A percentile compares a stretch with the other conserved stretches of the same genome.
phyloP scores from a whole-genome alignment of 1,284 basidiomycete genomes.

The Cryptococcus neoformans region DNA sequence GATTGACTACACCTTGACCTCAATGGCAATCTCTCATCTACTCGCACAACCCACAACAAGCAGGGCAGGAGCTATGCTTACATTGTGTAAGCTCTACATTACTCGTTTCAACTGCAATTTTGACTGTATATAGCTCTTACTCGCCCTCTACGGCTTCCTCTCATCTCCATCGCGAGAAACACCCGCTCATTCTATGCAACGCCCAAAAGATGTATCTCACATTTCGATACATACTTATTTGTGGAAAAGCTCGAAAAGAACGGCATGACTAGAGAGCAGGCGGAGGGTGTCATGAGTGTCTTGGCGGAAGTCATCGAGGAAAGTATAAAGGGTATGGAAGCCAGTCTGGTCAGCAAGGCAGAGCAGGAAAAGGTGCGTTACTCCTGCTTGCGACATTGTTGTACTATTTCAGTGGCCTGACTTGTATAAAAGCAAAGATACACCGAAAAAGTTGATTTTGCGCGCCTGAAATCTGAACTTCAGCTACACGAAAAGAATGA shows the following conservation, averaged over 20 bases:
- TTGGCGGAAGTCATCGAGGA: constrained; percentile 95
- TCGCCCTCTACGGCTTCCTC: constrained; percentile 8
- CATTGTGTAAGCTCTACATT: constrained; percentile 18
- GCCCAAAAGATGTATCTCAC: constrained; percentile 35
- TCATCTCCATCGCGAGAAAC: neutral
- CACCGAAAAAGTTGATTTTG: constrained; percentile 96
- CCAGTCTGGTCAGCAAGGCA: constrained; percentile 87
- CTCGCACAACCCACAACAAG: constrained; percentile 35
- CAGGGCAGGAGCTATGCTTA: constrained; percentile 27
- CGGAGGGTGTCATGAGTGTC: constrained; percentile 91
- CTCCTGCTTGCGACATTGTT: neutral
- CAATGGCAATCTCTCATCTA: constrained; percentile 15
- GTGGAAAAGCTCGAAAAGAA: constrained; percentile 83
- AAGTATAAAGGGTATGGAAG: constrained; percentile 88
- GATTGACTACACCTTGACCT: neutral
- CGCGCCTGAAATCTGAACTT: constrained; percentile 92
- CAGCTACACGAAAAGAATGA: constrained; percentile 98
- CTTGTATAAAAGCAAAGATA: constrained; percentile 71
- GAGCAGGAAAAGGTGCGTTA: constrained; percentile 84
- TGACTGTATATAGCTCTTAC: neutral
- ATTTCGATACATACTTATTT: constrained; percentile 93
- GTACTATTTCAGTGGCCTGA: neutral
- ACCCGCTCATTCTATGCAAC: constrained; percentile 10
- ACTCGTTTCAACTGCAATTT: neutral
- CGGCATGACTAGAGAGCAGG: constrained; percentile 80